Conservation (phyloP, 2,329 filamentous ascomycete species). For the Botrytis galanthina region DNA sequence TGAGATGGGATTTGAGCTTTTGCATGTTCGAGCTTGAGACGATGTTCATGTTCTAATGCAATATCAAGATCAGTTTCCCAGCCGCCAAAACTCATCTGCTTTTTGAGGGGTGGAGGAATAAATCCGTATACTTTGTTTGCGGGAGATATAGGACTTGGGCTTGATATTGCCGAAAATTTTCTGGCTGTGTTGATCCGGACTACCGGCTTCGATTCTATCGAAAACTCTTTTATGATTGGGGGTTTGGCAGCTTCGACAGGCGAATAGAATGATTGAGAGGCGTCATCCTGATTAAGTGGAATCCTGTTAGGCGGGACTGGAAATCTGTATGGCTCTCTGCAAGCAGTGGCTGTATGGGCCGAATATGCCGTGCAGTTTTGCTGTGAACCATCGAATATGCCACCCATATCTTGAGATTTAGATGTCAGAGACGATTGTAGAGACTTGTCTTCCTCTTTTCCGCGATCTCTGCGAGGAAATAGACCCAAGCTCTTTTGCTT, state of each 20-base stretch:
- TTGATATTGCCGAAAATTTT: not conserved
- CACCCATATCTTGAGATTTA: not conserved
- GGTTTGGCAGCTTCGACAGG: not conserved
- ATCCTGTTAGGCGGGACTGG: not conserved
- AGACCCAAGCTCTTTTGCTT: constrained; percentile 13
- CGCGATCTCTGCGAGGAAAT: not conserved
- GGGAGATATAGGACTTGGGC: not conserved
- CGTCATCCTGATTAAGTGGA: not conserved
- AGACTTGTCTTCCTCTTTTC: not conserved
- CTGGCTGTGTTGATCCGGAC: not conserved
- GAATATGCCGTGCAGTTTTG: constrained; percentile 7
- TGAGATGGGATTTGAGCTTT: not conserved
- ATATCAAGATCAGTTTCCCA: constrained; percentile 5
- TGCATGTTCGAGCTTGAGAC: not conserved
- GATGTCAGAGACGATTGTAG: not conserved
- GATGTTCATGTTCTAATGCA: constrained; percentile 3
- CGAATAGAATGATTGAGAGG: not conserved
- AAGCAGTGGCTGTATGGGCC: not conserved
- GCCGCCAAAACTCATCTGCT: not conserved
- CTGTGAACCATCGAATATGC: constrained; percentile 11
- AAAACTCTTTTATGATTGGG: not conserved
- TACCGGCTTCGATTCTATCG: not conserved
- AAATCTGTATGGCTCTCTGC: constrained; percentile 13
- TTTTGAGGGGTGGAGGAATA: constrained; percentile 3
- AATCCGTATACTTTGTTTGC: constrained; percentile 8